Conservation (phyloP, 352 stramenopile species). For the Phytophthora citricola region DNA sequence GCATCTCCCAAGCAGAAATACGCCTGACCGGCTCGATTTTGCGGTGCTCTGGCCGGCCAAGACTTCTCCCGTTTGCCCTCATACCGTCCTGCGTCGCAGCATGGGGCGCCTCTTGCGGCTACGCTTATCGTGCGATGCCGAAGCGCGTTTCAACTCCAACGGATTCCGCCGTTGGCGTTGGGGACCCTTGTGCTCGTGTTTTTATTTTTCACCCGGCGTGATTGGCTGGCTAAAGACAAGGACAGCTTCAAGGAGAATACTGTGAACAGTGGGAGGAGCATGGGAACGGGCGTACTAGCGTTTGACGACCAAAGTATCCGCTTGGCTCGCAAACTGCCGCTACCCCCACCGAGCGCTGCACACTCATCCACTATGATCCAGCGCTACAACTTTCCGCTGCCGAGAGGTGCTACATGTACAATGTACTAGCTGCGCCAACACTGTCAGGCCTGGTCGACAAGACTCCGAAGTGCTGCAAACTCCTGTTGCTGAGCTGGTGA, state of each 20-base stretch:
- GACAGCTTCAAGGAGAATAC: constrained; percentile 30
- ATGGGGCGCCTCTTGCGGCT: constrained; percentile 1
- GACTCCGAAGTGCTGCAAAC: no score
- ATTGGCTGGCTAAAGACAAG: constrained; percentile 28
- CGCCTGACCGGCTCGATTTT: constrained; percentile 5
- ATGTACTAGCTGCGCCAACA: no score
- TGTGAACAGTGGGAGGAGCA: constrained; percentile 4
- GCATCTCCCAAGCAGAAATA: constrained; percentile 28
- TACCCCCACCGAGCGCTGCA: background rate
- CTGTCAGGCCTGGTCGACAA: no score
- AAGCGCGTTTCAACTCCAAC: constrained; percentile 9
- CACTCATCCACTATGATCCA: background rate
- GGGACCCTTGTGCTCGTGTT: constrained; percentile 5
- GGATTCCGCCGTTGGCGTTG: constrained; percentile 17
- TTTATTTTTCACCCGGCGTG: constrained; percentile 34
- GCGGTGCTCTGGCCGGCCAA: constrained; percentile 1
- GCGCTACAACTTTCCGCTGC: background rate
- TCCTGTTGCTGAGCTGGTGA: no score
- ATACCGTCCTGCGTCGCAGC: constrained; percentile 7
- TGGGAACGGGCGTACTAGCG: constrained; percentile 2
- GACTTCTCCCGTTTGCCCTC: background rate
- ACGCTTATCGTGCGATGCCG: background rate
- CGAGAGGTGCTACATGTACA: no score
- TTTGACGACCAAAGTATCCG: constrained; percentile 9
- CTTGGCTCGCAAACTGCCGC: background rate